Evolutionary conservation across 352 stramenopile species (phyloP).

Genomic region (Peronospora belbahrii): DNA sequence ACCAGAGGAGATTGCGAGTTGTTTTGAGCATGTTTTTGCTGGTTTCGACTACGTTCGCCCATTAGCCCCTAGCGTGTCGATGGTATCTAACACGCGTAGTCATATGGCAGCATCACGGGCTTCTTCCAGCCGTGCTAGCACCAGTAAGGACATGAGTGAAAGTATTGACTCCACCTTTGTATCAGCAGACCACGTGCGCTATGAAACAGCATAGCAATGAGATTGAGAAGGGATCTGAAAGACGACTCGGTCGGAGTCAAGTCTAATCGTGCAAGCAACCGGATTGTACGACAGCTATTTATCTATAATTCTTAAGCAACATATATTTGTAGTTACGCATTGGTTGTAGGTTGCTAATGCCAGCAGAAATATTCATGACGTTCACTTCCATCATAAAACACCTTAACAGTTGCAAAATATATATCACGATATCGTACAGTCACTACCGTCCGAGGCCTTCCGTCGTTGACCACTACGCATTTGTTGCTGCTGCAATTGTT

Average conservation of each 20-base stretch:
- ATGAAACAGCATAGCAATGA: slow-evolving; percentile 53
- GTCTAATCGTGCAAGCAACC: slow-evolving; percentile 11
- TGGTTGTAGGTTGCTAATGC: neutral
- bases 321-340: slow-evolving; percentile 1
- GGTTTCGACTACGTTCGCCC: slow-evolving; percentile 77
- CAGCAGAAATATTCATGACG: neutral
- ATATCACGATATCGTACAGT: slow-evolving; percentile 50
- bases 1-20: slow-evolving; percentile 49
- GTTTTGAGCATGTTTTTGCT: slow-evolving; percentile 73
- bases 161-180: slow-evolving; percentile 30
- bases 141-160: slow-evolving; percentile 24
- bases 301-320: slow-evolving; percentile 23
- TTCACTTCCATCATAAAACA: too few relatives aligned
- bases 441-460: slow-evolving; percentile 15
- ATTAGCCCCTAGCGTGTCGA: slow-evolving; percentile 1
- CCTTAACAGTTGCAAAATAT: neutral
- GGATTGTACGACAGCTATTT: slow-evolving; percentile 26
- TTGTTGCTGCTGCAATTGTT: slow-evolving; percentile 27
- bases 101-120: slow-evolving; percentile 10
- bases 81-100: neutral
- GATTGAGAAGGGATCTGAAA: slow-evolving; percentile 30
- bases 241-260: slow-evolving; percentile 40
- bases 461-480: slow-evolving; percentile 9
- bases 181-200: slow-evolving; percentile 14
- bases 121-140: slow-evolving; percentile 17